Conservation (phyloP, 73 alveolate genomes). For the Diophrys appendiculata region DNA sequence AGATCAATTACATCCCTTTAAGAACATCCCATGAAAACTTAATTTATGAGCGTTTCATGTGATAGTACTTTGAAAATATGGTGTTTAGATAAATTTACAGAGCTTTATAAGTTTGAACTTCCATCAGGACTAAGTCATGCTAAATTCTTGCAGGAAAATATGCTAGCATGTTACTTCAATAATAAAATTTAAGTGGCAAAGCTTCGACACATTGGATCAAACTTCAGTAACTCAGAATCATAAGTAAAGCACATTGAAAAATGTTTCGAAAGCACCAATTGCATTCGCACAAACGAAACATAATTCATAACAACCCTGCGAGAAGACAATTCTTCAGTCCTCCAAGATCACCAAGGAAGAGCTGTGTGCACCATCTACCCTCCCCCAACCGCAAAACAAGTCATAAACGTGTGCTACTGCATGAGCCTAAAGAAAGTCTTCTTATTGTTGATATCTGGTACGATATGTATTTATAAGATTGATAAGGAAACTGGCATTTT, state of each 20-base stretch:
- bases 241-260: slow-evolving; percentile 33
- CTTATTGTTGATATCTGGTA: slow-evolving; percentile 48
- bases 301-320: slow-evolving; percentile 41
- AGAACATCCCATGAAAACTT: slow-evolving; percentile 13
- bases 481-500: slow-evolving; percentile 58
- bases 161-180: slow-evolving; percentile 55
- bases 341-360: slow-evolving; percentile 17
- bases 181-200: slow-evolving; percentile 30
- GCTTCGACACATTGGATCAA: slow-evolving; percentile 9
- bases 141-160: slow-evolving; percentile 45
- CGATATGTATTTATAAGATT: slow-evolving; percentile 54
- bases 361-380: slow-evolving; percentile 56
- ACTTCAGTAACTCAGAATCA: slow-evolving; percentile 23
- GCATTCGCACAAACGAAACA: slow-evolving; percentile 15
- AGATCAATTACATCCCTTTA: slow-evolving; percentile 1
- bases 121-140: slow-evolving; percentile 3
- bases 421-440: slow-evolving; percentile 38
- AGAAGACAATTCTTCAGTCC: slow-evolving; percentile 47
- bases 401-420: slow-evolving; percentile 35
- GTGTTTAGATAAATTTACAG: slow-evolving; percentile 21
- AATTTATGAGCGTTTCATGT: not conserved
- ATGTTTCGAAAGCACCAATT: slow-evolving; percentile 28
- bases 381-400: slow-evolving; percentile 66
- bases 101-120: slow-evolving; percentile 9
- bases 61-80: slow-evolving; percentile 9